These are phyloP conservation scores for Geotrichum macrosporum DNA, from an alignment of 1,139 yeast genomes.

Conservation along the genomic window DNA sequence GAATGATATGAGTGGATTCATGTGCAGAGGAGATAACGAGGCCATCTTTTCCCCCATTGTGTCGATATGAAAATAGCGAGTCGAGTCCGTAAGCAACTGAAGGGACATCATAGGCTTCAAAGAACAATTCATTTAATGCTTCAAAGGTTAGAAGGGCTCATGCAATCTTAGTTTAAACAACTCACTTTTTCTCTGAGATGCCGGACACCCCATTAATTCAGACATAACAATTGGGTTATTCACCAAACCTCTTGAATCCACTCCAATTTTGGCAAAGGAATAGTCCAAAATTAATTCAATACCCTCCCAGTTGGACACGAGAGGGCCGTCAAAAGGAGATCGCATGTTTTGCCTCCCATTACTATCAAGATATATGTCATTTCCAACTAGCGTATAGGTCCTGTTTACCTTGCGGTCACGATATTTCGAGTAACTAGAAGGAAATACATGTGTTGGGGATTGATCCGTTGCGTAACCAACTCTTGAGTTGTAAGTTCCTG, in stretches of 20 bases:
- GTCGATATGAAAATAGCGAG: conserved; percentile 62
- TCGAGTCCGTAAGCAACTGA: conserved; percentile 78
- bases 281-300: conserved; percentile 80
- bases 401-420: conserved; percentile 69
- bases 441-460: conserved; percentile 63
- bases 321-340: conserved; percentile 81
- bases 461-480: conserved; percentile 59
- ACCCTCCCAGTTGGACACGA: conserved; percentile 89
- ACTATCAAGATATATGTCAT: conserved; percentile 71
- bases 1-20: conserved; percentile 78
- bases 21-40: conserved; percentile 77
- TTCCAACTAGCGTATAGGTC: conserved; percentile 71
- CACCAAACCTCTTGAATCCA: conserved; percentile 51
- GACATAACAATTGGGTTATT: conserved; percentile 80
- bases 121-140: conserved; percentile 65
- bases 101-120: conserved; percentile 75
- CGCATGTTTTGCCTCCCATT: conserved; percentile 63
- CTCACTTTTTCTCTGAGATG: conserved; percentile 56
- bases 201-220: conserved; percentile 69
- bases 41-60: conserved; percentile 51
- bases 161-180: conserved; percentile 23
- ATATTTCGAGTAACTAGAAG: conserved; percentile 65
- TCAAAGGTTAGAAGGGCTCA: neutral
- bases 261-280: conserved; percentile 66
- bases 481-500: conserved; percentile 52